Evolutionary conservation across 2,329 filamentous ascomycete species (phyloP).

Genomic region (Beauveria sp.): DNA sequence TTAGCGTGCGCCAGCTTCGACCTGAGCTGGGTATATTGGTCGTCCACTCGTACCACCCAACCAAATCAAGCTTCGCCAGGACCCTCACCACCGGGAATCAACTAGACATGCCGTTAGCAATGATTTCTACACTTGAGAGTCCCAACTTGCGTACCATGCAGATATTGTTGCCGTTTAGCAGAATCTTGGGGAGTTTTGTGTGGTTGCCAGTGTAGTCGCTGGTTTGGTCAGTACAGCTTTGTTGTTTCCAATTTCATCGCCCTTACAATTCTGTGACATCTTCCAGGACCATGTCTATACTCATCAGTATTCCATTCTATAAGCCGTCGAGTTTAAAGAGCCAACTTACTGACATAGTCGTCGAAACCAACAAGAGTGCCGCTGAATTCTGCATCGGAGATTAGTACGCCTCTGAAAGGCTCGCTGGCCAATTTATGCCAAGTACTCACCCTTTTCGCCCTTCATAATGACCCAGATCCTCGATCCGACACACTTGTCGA

Average conservation of each 20-base stretch:
- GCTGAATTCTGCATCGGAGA: conserved; percentile 66
- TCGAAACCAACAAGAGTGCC: conserved; percentile 93
- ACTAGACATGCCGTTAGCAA: conserved; percentile 33
- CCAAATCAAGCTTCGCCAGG: conserved; percentile 34
- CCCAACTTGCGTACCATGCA: conserved; percentile 70
- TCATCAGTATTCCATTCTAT: conserved; percentile 14
- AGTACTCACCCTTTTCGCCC: conserved; percentile 74
- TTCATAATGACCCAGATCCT: conserved; percentile 99
- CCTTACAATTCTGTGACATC: conserved; percentile 88
- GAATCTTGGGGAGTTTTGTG: conserved; percentile 85
- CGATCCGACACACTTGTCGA: conserved; percentile 97
- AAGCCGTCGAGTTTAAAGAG: background rate
- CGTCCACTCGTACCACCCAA: conserved; percentile 13
- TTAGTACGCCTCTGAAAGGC: conserved; percentile 13
- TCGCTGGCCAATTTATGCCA: background rate
- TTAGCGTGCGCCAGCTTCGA: background rate
- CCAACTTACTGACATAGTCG: conserved; percentile 94
- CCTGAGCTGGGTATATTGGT: conserved; percentile 7
- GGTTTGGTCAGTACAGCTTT: conserved; percentile 17
- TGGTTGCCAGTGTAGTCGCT: conserved; percentile 89
- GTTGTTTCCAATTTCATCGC: background rate
- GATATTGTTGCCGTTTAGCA: conserved; percentile 96
- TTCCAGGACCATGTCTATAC: conserved; percentile 89
- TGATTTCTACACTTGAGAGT: background rate
- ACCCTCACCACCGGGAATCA: conserved; percentile 72